phyloP scores from a whole-genome alignment of 148 eudicot genomes.

The Vaccinium corymbosum region DNA sequence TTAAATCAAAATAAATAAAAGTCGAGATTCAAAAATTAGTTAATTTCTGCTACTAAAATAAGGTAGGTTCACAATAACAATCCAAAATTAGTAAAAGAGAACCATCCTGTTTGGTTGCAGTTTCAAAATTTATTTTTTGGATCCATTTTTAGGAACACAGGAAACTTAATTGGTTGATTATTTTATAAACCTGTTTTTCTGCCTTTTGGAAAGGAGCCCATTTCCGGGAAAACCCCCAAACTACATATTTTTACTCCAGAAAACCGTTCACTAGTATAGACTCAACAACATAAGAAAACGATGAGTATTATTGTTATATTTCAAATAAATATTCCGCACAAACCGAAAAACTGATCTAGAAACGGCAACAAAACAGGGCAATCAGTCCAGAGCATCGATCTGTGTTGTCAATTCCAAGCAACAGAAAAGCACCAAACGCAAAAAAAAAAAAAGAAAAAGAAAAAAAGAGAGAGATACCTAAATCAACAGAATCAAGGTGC shows the following conservation, averaged over 20 bases:
- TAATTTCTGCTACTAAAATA: background rate
- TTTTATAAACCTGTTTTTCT: background rate
- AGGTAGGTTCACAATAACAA: background rate
- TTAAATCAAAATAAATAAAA: background rate
- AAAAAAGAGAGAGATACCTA: background rate
- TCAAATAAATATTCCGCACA: background rate
- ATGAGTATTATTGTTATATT: too few relatives aligned
- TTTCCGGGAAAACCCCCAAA: background rate
- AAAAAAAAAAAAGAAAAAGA: background rate
- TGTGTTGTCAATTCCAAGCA: background rate
- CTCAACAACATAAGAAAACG: background rate
- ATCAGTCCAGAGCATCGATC: constrained; percentile 8
- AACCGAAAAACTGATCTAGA: background rate
- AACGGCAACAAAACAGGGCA: background rate
- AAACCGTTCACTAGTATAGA: background rate
- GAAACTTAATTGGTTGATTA: background rate
- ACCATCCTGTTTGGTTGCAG: background rate
- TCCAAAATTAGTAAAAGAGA: background rate
- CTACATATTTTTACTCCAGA: background rate
- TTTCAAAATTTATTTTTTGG: background rate
- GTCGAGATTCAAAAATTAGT: background rate
- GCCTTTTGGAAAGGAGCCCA: background rate
- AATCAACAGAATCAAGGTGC: background rate
- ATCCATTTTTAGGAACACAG: background rate
- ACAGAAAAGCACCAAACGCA: background rate